phyloP scores from a whole-genome alignment of 176 grass and related monocot species.

The Melocanna baccifera region DNA sequence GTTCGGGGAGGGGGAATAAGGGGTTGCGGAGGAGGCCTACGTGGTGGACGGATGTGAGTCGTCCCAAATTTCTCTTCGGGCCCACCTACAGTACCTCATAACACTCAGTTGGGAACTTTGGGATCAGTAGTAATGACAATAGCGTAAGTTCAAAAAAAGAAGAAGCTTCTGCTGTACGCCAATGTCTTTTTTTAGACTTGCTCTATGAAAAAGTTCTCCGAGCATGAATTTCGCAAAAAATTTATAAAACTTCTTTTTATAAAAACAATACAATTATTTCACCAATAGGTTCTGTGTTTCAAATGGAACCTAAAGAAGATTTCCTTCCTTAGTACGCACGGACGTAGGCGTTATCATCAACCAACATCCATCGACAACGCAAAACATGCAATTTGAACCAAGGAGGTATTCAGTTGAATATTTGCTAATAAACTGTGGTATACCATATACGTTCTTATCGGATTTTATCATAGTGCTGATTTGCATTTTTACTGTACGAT shows the following conservation, averaged over 20 bases:
- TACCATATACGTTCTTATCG: not conserved
- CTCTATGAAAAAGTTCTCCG: too few species aligned
- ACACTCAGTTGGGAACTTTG: too few species aligned
- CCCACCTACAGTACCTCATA: not conserved
- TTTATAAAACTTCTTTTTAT: too few species aligned
- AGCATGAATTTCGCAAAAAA: too few species aligned
- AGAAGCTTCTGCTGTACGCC: too few species aligned
- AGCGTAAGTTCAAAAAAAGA: too few species aligned
- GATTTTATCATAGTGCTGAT: not conserved
- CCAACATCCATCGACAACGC: not conserved
- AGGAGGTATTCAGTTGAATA: not conserved
- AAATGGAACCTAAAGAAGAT: too few species aligned
- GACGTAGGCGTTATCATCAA: not conserved
- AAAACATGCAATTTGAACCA: not conserved
- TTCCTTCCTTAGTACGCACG: too few species aligned
- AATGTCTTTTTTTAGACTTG: too few species aligned
- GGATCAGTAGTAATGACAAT: too few species aligned
- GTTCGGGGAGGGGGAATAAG: not conserved
- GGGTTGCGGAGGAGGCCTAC: not conserved
- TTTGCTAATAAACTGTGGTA: not conserved
- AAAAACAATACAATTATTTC: too few species aligned
- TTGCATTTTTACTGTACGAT: not conserved
- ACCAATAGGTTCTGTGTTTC: too few species aligned
- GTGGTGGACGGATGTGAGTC: slow-evolving; percentile 6
- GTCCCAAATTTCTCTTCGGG: not conserved